Evolutionary conservation across 257 asterid genomes (phyloP), one percentile per base, ranked within the genome.

Genomic region (Petunia secreta): DNA sequence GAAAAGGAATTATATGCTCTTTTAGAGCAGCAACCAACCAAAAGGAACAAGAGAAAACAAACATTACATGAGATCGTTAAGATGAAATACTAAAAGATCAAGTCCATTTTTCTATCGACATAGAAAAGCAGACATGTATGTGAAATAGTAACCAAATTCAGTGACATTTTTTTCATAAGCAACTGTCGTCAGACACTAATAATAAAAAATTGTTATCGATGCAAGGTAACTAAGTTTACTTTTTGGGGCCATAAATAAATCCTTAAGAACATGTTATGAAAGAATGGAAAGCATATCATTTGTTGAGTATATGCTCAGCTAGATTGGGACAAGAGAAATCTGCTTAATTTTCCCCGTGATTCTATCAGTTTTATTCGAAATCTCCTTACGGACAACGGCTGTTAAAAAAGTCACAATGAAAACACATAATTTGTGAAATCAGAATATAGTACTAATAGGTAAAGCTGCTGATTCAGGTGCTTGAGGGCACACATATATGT

Each of bases 321-420:
- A 97, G 85, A 95, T 95, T 15, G 99, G 99, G 84, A 95, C 89
- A 79, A 94, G 93, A 79, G 99, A 95, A 43, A 95, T 95, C 86
- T 89, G 94, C 79, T 92, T 93, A 3, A 97, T 64, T 86, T 91
- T 93, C 88, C 99, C 99, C 0, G 98, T 95, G 38, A 95, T 83
- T 87, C 98, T 87, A 57, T 93, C 98, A 40, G 98, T 95, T 85
- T 95, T 98, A 82, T 95, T 98, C 75, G 85, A 84, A 88, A 95
- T 95, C 87, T 95, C 98, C 87, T 83, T 89, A 80, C 98, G 98
- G 57, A 95, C 98, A 88, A 83, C 34, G 34, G 91, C 98, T 93
- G 90, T 86, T 80, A 58, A 16, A 83, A 57, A 85, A 68, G 66
- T 69, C 53, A 57, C 58, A 39, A 41, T 76, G 39, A 25, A 76